Percentiles rank a stretch among this genome's conserved stretches.
These are phyloP conservation scores for Stemphylium lycopersici DNA, from an alignment of 2,329 filamentous ascomycete species.

Conservation along the genomic window DNA sequence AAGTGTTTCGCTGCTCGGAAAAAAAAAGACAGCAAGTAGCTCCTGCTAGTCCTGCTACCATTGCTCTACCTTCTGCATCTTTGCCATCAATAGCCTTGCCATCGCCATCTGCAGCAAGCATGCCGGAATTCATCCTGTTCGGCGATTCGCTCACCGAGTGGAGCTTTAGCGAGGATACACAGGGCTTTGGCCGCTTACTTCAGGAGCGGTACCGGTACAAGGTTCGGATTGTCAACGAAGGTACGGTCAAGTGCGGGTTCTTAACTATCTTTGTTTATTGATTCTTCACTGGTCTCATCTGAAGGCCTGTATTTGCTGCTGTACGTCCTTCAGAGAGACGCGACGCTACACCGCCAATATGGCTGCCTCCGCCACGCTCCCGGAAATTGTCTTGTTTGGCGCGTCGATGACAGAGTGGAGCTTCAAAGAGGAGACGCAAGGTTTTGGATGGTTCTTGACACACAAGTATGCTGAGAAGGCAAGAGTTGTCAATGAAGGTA, in stretches of 20 bases:
- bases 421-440: slow-evolving; percentile 25
- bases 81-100: not conserved
- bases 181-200: slow-evolving; percentile 41
- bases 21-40: not conserved
- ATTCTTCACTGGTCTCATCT: no score
- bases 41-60: not conserved
- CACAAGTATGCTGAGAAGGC: slow-evolving; percentile 25
- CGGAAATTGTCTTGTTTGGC: slow-evolving; percentile 34
- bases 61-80: no score
- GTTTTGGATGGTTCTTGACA: slow-evolving; percentile 29
- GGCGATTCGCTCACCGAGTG: slow-evolving; percentile 45
- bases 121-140: slow-evolving; percentile 42
- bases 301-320: no score
- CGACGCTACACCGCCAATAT: not conserved
- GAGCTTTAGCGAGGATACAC: slow-evolving; percentile 34
- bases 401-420: slow-evolving; percentile 34
- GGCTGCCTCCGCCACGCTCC: slow-evolving; percentile 5
- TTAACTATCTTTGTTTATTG: no score
- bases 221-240: slow-evolving; percentile 39
- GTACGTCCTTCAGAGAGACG: not conserved
- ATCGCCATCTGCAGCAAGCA: not conserved
- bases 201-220: slow-evolving; percentile 33
- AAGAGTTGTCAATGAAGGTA: slow-evolving; percentile 33
- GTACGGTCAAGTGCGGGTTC: slow-evolving; percentile 17
- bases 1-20: not conserved